phyloP scores from a whole-genome alignment of 345 rosid species.

The Moricandia arvensis region DNA sequence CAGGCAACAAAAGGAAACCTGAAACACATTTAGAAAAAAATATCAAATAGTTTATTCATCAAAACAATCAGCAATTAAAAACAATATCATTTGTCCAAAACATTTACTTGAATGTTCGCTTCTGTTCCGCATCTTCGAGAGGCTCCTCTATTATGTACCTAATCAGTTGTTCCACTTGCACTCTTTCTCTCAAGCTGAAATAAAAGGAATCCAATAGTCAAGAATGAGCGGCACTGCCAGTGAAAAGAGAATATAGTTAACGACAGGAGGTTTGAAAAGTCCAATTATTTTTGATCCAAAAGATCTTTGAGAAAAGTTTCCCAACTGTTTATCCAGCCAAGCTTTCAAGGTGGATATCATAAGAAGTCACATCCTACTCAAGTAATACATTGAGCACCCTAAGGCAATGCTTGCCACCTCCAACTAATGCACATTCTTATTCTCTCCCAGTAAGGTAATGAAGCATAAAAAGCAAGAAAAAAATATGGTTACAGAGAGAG shows the following conservation, averaged over 20 bases:
- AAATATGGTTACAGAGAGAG: conserved; percentile 11
- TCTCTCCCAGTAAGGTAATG: background rate
- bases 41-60: conserved; percentile 14
- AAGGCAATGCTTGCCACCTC: conserved; percentile 1
- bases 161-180: conserved; percentile 78
- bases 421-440: conserved; percentile 1
- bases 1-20: conserved; percentile 94
- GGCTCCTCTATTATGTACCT: conserved; percentile 78
- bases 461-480: conserved; percentile 14
- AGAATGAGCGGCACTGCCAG: conserved; percentile 4
- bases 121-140: conserved; percentile 68
- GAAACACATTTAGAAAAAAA: background rate
- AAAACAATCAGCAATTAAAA: background rate
- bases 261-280: conserved; percentile 3
- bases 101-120: conserved; percentile 70
- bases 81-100: conserved; percentile 17
- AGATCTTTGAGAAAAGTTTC: background rate
- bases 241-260: background rate
- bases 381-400: background rate
- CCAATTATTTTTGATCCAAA: background rate
- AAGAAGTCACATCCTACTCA: background rate
- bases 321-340: background rate
- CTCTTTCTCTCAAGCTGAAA: conserved; percentile 75
- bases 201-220: conserved; percentile 18
- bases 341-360: background rate